Conservation (phyloP, 768 basidiomycete genomes). For the Tulasnella sp. region DNA sequence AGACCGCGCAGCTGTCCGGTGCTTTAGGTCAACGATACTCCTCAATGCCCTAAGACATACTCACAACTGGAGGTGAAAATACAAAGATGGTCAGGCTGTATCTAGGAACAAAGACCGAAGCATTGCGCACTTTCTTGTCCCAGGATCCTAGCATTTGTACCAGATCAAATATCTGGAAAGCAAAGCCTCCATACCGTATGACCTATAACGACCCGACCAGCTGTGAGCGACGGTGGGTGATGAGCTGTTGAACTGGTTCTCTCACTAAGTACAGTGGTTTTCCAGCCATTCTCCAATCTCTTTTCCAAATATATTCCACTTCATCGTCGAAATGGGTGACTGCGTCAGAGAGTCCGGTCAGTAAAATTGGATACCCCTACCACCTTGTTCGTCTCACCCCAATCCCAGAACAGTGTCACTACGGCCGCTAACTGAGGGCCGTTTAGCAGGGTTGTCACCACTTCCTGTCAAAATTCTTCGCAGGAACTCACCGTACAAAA, state of each 20-base stretch:
- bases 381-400: background rate
- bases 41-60: background rate
- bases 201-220: background rate
- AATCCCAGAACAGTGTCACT: conserved; percentile 14
- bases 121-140: background rate
- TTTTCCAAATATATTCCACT: conserved; percentile 16
- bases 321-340: conserved; percentile 14
- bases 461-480: background rate
- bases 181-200: conserved; percentile 8
- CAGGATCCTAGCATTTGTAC: conserved; percentile 27
- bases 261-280: conserved; percentile 31
- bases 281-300: conserved; percentile 20
- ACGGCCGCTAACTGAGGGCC: background rate
- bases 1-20: conserved; percentile 11
- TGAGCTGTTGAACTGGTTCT: background rate
- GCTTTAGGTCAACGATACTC: background rate
- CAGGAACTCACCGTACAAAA: background rate
- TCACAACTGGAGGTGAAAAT: conserved; percentile 16
- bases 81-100: background rate
- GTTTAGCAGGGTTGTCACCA: background rate
- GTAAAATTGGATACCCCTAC: background rate
- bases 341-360: background rate
- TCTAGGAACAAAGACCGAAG: background rate
- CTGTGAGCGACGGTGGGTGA: background rate
- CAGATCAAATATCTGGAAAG: conserved; percentile 28